phyloP scores from a whole-genome alignment of 805 yeast species.

The Ogataea methanolica region DNA sequence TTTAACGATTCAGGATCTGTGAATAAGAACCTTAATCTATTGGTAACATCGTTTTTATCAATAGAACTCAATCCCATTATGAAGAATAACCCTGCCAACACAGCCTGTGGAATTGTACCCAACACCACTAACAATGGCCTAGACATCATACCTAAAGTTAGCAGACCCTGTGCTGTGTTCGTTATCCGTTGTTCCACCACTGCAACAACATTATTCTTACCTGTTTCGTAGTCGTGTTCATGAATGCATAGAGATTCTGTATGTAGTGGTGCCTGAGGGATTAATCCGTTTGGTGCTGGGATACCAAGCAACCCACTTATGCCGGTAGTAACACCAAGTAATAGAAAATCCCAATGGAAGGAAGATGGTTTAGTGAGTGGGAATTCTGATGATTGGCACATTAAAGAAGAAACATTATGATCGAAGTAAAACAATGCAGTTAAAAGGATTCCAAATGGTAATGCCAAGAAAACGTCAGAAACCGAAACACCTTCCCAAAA shows the following conservation, averaged over 20 bases:
- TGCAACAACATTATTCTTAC: slow-evolving; percentile 32
- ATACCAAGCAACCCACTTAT: slow-evolving; percentile 82
- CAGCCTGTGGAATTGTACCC: slow-evolving; percentile 87
- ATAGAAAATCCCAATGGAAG: slow-evolving; percentile 87
- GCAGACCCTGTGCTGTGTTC: slow-evolving; percentile 77
- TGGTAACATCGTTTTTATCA: slow-evolving; percentile 58
- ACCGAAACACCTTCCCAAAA: slow-evolving; percentile 68
- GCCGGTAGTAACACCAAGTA: slow-evolving; percentile 84
- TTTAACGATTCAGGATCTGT: slow-evolving; percentile 45
- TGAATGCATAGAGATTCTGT: slow-evolving; percentile 70
- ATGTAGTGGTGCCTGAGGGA: slow-evolving; percentile 96
- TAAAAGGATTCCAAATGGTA: slow-evolving; percentile 86
- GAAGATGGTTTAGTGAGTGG: slow-evolving; percentile 82
- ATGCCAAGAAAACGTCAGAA: slow-evolving; percentile 77
- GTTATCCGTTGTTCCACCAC: slow-evolving; percentile 90
- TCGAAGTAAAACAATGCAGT: slow-evolving; percentile 89
- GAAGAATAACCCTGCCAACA: slow-evolving; percentile 86
- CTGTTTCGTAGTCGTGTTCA: slow-evolving; percentile 32
- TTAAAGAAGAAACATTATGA: slow-evolving; percentile 89
- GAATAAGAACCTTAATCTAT: slow-evolving; percentile 56
- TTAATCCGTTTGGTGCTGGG: slow-evolving; percentile 95
- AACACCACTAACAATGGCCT: slow-evolving; percentile 79
- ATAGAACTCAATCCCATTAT: slow-evolving; percentile 87
- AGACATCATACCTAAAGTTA: slow-evolving; percentile 84
- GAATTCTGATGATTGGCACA: slow-evolving; percentile 81